These are phyloP conservation scores for Canavalia ensiformis DNA, from an alignment of 306 rosid species.

Conservation along the genomic window DNA sequence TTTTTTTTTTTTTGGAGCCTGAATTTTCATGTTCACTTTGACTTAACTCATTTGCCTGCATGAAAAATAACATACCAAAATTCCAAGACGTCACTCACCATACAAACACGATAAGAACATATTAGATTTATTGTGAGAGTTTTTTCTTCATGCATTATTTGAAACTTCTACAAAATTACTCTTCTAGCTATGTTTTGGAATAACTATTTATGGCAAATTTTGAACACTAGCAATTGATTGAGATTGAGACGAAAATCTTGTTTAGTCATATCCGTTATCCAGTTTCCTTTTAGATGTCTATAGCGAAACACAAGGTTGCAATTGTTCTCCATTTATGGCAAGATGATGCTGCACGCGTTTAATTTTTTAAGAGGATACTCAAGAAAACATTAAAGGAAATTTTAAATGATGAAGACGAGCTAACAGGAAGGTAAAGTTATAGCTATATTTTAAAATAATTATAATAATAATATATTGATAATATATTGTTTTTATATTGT, in stretches of 20 bases:
- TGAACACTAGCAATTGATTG: slow-evolving; percentile 28
- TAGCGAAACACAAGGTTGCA: neutral
- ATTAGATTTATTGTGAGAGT: neutral
- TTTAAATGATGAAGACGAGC: too few relatives aligned
- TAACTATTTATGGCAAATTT: neutral
- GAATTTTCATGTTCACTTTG: too few relatives aligned
- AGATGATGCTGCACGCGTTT: neutral
- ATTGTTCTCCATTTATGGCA: slow-evolving; percentile 15
- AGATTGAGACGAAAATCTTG: slow-evolving; percentile 7
- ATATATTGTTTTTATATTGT: too few relatives aligned
- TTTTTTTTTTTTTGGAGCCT: too few relatives aligned
- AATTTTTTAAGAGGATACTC: neutral
- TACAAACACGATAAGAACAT: neutral
- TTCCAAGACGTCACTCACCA: neutral
- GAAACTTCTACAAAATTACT: neutral
- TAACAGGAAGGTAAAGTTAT: too few relatives aligned
- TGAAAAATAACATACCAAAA: neutral
- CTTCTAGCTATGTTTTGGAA: neutral
- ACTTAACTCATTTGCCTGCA: too few relatives aligned
- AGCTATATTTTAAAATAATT: too few relatives aligned
- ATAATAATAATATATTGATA: too few relatives aligned
- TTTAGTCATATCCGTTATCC: neutral
- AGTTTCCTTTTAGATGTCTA: neutral
- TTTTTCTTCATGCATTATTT: neutral
- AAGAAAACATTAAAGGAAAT: neutral